A percentile compares a stretch with the other conserved stretches of the same genome.
phyloP scores from a whole-genome alignment of 345 rosid genomes.

The Eucalyptus tenuipes region DNA sequence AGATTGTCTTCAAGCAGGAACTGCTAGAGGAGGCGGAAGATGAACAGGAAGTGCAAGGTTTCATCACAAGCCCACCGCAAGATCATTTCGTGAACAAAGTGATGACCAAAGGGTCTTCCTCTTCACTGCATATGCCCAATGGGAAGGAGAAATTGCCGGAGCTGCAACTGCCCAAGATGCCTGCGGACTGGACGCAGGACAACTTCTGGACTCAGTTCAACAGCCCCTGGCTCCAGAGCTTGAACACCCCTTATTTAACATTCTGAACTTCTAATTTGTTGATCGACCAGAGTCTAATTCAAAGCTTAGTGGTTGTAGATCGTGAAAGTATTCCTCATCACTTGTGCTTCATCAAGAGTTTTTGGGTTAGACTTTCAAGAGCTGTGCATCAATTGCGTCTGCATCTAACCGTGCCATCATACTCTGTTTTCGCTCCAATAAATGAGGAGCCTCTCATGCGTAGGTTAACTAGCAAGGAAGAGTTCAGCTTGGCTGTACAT shows the following conservation, averaged over 20 bases:
- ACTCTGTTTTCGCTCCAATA: background rate
- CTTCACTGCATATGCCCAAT: conserved; percentile 28
- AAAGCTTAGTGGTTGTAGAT: background rate
- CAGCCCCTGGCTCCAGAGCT: conserved; percentile 82
- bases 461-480: background rate
- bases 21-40: background rate
- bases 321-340: background rate
- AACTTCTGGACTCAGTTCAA: conserved; percentile 27
- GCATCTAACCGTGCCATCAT: background rate
- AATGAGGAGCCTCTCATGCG: background rate
- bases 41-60: background rate
- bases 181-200: conserved; percentile 68
- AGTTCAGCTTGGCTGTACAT: background rate
- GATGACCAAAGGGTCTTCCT: conserved; percentile 1
- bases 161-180: conserved; percentile 55
- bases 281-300: background rate
- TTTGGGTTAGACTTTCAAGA: background rate
- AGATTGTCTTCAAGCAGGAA: conserved; percentile 26
- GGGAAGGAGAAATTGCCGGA: conserved; percentile 40
- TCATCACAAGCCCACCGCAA: background rate
- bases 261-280: conserved; percentile 29
- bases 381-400: background rate
- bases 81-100: background rate
- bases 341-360: background rate
- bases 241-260: conserved; percentile 37